A percentile compares a stretch with the other conserved stretches of the same genome.
phyloP scores from a whole-genome alignment of 164 flowering plant genomes.

The Magnolia officinalis region DNA sequence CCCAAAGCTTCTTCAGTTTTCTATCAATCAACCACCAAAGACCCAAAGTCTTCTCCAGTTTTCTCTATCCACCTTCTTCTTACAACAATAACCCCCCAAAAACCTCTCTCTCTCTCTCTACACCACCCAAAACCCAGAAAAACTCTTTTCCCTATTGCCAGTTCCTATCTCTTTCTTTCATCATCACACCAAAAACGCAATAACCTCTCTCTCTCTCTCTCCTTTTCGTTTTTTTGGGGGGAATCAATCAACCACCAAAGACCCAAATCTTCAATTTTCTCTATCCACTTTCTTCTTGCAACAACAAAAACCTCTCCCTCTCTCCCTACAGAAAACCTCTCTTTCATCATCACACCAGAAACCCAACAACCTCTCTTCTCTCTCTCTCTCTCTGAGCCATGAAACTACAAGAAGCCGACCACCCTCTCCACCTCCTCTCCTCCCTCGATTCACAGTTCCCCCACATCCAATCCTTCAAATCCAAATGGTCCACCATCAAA shows the following conservation, averaged over 20 bases:
- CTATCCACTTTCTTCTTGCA: background rate
- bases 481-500: slow-evolving; percentile 45
- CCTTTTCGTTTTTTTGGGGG: background rate
- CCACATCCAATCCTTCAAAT: slow-evolving; percentile 34
- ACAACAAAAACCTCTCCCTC: background rate
- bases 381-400: slow-evolving; percentile 14
- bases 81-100: background rate
- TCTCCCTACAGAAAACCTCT: background rate
- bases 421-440: slow-evolving; percentile 13
- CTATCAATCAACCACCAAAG: background rate
- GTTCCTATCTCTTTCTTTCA: background rate
- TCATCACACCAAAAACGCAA: background rate
- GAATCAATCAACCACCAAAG: background rate
- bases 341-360: background rate
- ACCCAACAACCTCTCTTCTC: background rate
- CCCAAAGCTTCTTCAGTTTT: background rate
- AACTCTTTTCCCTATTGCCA: background rate
- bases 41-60: background rate
- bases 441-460: slow-evolving; percentile 21
- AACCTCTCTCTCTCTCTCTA: too few species aligned
- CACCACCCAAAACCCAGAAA: too few species aligned
- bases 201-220: background rate
- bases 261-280: background rate
- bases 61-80: background rate
- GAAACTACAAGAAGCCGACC: slow-evolving; percentile 19